Evolutionary conservation across 1,139 yeast genomes (phyloP).

Genomic region (Zygosaccharomyces pseudobailii): DNA sequence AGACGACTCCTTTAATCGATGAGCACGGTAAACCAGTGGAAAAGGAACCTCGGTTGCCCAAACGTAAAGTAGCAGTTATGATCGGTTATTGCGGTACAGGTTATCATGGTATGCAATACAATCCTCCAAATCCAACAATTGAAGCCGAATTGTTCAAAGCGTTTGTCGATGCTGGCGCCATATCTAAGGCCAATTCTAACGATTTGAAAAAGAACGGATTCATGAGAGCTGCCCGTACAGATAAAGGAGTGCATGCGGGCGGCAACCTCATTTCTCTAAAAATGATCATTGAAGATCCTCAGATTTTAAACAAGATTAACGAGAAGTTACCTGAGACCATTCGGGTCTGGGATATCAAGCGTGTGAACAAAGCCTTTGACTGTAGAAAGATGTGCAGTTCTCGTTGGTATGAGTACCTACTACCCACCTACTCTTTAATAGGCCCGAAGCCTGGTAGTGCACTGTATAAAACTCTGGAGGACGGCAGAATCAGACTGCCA

Average conservation of each 20-base stretch:
- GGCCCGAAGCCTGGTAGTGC: slow-evolving; percentile 81
- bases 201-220: slow-evolving; percentile 89
- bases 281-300: slow-evolving; percentile 83
- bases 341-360: slow-evolving; percentile 86
- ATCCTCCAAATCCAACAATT: slow-evolving; percentile 86
- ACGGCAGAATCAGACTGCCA: slow-evolving; percentile 51
- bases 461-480: slow-evolving; percentile 54
- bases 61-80: slow-evolving; percentile 79
- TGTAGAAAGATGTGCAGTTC: slow-evolving; percentile 95
- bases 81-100: slow-evolving; percentile 98
- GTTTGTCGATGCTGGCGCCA: slow-evolving; percentile 82
- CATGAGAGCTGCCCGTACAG: slow-evolving; percentile 96
- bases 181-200: slow-evolving; percentile 80
- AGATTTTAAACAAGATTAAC: slow-evolving; percentile 70
- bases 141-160: slow-evolving; percentile 89
- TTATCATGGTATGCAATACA: slow-evolving; percentile 95
- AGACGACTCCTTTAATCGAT: slow-evolving; percentile 43
- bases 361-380: slow-evolving; percentile 88
- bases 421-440: slow-evolving; percentile 84
- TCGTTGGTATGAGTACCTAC: slow-evolving; percentile 84
- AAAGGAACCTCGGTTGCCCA: slow-evolving; percentile 37
- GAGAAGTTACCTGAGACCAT: slow-evolving; percentile 74
- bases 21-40: slow-evolving; percentile 58
- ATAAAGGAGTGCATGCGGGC: slow-evolving; percentile 98
- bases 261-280: slow-evolving; percentile 90